Base-by-base conservation (phyloP, 2,329 filamentous ascomycete genomes). In the Ophiocordyceps sinensis region DNA sequence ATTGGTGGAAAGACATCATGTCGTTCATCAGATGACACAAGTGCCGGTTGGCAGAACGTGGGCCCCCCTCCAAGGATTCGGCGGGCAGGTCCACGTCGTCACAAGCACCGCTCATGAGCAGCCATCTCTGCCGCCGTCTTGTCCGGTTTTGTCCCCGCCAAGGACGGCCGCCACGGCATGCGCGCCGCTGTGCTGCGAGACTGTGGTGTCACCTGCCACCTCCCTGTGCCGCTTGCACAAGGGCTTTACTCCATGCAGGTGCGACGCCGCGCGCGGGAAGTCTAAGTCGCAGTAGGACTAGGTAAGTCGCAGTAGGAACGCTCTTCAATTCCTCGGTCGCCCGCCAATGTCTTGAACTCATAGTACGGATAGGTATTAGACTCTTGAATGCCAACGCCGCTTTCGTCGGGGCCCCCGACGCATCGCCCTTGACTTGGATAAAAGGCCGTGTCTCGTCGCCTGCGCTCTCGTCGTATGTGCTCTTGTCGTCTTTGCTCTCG, bases 1-100 rank as follows among this genome's bases (percentile, higher is more conserved):
- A n/a, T n/a, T n/a, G n/a, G n/a, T n/a, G n/a, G n/a, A n/a, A n/a
- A n/a, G n/a, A n/a, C n/a, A n/a, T n/a, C n/a, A n/a, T n/a, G n/a
- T n/a, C n/a, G n/a, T 17, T 31, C 39, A 41, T 40, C 39, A 41
- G 23, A 43, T 45, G 44, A 43, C 28, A 37, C 19, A 31, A 23
- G 31, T 26, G 17, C 32, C 34, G 21, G 21, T 28, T 17, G 12
- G n/a, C 23, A 14, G n/a, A n/a, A 38, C 15, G 32, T 34, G 13
- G 32, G 14, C n/a, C 32, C 6, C 14, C n/a, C 29, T 15, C 26
- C 26, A 8, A 28, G 12, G 2, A 9, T 29, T 29, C 34, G 13
- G n/a, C n/a, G n/a, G n/a, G n/a, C n/a, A n/a, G n/a, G n/a, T n/a
- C 32, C 15, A 15, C 32, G 4, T 15, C 14, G 17, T 34, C 32